Evolutionary conservation across 306 rosid genomes (phyloP).

Genomic region (Glycine latifolia): DNA sequence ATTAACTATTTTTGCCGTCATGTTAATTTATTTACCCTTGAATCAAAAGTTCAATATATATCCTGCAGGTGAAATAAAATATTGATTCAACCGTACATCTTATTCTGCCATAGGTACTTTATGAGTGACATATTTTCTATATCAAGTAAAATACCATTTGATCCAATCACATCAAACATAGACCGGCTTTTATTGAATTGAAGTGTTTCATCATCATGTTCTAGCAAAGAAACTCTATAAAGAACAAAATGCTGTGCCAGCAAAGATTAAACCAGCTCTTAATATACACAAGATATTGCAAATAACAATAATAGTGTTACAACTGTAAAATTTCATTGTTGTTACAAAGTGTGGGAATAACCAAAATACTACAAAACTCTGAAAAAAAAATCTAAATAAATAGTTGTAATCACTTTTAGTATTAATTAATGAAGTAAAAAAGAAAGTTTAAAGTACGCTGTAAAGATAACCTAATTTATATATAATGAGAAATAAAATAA

Average conservation of each 20-base stretch:
- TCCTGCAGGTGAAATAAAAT: background rate
- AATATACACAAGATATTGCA: background rate
- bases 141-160: slow-evolving; percentile 21
- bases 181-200: background rate
- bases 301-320: background rate
- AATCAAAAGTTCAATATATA: slow-evolving; percentile 17
- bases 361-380: background rate
- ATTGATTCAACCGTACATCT: slow-evolving; percentile 28
- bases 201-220: background rate
- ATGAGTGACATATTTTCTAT: slow-evolving; percentile 6
- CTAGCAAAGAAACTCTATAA: background rate
- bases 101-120: slow-evolving; percentile 39
- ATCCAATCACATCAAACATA: background rate
- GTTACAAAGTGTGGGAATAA: too few relatives aligned
- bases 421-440: background rate
- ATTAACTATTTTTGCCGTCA: slow-evolving; percentile 23
- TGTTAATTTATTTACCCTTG: background rate
- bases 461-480: too few relatives aligned
- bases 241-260: background rate
- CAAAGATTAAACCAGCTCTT: background rate
- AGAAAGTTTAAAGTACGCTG: background rate
- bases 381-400: background rate
- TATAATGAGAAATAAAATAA: background rate
- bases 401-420: background rate
- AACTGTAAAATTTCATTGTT: background rate